These are phyloP conservation scores for Kodamaea lidongshanica DNA, from an alignment of 805 yeast species.

Conservation along the genomic window DNA sequence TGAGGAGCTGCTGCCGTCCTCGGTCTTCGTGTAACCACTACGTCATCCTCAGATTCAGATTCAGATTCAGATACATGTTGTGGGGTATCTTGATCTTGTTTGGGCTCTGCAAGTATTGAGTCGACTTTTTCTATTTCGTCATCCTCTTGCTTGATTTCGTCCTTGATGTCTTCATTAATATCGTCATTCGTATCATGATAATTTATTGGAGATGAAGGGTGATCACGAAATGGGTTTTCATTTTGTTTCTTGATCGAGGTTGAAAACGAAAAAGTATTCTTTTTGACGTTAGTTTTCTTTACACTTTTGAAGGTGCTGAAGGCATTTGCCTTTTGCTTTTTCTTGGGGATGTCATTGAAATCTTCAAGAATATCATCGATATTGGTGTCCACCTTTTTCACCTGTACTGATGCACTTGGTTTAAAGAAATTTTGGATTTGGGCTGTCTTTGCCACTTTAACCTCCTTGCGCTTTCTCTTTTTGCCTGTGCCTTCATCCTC, in stretches of 20 bases:
- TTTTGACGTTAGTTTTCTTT: conserved; percentile 15
- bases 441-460: conserved; percentile 37
- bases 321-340: conserved; percentile 10
- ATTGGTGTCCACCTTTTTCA: conserved; percentile 41
- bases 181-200: conserved; percentile 3
- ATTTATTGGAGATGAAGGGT: conserved; percentile 36
- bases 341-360: conserved; percentile 24
- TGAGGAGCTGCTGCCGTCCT: conserved; percentile 38
- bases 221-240: conserved; percentile 16
- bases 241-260: conserved; percentile 22
- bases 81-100: too few species aligned
- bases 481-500: conserved; percentile 29
- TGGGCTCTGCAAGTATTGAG: too few species aligned
- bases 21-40: conserved; percentile 49
- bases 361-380: conserved; percentile 66
- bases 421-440: conserved; percentile 51
- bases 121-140: conserved; percentile 4
- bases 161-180: conserved; percentile 8
- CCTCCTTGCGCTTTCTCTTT: conserved; percentile 20
- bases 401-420: conserved; percentile 26
- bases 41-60: conserved; percentile 49
- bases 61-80: conserved; percentile 27
- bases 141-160: conserved; percentile 1
- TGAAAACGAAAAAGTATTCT: conserved; percentile 22
- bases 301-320: conserved; percentile 12